Percentiles rank a stretch among this genome's conserved stretches.
phyloP scores from a whole-genome alignment of 2,329 filamentous ascomycete genomes.

The Pestalotiopsis sp. region DNA sequence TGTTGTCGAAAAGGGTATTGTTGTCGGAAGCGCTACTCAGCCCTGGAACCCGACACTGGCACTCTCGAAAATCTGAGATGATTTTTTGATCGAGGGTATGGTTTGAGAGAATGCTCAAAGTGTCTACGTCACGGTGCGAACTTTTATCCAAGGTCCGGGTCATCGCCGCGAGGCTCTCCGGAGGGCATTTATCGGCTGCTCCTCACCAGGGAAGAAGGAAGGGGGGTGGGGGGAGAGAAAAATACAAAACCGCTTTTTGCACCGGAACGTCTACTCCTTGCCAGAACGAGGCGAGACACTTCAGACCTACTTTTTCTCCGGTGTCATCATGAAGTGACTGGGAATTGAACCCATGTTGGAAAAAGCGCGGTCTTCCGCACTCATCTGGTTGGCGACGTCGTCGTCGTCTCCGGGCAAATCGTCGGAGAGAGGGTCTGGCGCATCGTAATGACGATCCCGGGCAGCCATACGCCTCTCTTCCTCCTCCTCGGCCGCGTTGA shows the following conservation, averaged over 20 bases:
- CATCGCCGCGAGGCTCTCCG: conserved; percentile 2
- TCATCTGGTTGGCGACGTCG: neutral
- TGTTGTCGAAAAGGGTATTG: neutral
- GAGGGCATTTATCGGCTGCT: conserved; percentile 4
- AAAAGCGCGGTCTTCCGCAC: neutral
- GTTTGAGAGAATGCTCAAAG: neutral
- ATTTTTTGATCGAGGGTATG: neutral
- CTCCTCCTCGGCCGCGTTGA: neutral
- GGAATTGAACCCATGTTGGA: neutral
- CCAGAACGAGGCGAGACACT: neutral
- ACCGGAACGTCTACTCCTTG: neutral
- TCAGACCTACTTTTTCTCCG: neutral
- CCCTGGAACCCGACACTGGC: conserved; percentile 2
- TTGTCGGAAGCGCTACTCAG: neutral
- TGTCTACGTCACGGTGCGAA: conserved; percentile 5
- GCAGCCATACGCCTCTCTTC: neutral
- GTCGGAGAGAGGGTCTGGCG: neutral
- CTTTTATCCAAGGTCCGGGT: neutral
- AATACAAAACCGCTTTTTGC: neutral
- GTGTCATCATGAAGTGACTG: neutral
- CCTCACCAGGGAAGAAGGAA: conserved; percentile 1
- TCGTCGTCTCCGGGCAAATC: neutral
- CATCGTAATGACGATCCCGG: neutral
- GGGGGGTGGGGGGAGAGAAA: neutral
- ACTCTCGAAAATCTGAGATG: neutral